Percentiles rank a stretch among this genome's conserved stretches.
Conservation (phyloP, 2,329 filamentous ascomycete species). For the Ophiostoma quercus region DNA sequence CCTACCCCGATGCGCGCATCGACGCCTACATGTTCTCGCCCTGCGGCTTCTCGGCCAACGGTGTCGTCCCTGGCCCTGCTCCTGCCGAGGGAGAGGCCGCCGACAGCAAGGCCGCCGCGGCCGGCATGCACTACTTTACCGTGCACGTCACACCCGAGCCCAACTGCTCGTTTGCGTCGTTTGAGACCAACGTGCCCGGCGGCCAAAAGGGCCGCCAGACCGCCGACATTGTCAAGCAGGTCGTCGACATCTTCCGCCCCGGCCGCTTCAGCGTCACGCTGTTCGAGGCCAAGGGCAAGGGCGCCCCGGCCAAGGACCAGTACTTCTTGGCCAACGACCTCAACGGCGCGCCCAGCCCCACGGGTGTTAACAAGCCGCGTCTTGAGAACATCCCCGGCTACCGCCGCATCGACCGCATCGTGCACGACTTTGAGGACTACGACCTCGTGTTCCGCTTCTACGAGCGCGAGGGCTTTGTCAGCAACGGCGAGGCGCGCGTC, state of each 20-base stretch:
- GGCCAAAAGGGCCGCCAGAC: constrained; percentile 83
- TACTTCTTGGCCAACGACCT: constrained; percentile 25
- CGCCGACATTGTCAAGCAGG: constrained; percentile 84
- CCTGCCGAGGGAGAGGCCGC: constrained; percentile 24
- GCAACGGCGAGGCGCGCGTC: constrained; percentile 48
- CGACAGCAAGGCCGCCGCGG: constrained; percentile 36
- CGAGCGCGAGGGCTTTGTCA: constrained; percentile 74
- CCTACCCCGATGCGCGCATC: constrained; percentile 87
- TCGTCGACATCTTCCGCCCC: constrained; percentile 92
- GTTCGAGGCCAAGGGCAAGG: constrained; percentile 73
- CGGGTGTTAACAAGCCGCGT: constrained; percentile 42
- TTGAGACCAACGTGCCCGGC: constrained; percentile 95
- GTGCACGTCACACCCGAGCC: constrained; percentile 97
- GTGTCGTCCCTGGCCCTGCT: constrained; percentile 74
- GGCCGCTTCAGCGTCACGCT: constrained; percentile 96
- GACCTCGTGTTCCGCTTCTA: constrained; percentile 96
- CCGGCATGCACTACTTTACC: constrained; percentile 75
- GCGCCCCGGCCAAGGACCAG: constrained; percentile 30
- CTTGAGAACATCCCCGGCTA: constrained; percentile 84
- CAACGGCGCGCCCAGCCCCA: neutral
- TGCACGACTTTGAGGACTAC: constrained; percentile 96
- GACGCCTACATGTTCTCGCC: constrained; percentile 96
- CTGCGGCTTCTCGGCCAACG: constrained; percentile 96
- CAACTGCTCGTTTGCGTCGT: constrained; percentile 94
- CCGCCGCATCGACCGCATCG: constrained; percentile 83